Evolutionary conservation across 2,329 filamentous ascomycete species (phyloP).

Genomic region (Pleurostoma richardsiae): DNA sequence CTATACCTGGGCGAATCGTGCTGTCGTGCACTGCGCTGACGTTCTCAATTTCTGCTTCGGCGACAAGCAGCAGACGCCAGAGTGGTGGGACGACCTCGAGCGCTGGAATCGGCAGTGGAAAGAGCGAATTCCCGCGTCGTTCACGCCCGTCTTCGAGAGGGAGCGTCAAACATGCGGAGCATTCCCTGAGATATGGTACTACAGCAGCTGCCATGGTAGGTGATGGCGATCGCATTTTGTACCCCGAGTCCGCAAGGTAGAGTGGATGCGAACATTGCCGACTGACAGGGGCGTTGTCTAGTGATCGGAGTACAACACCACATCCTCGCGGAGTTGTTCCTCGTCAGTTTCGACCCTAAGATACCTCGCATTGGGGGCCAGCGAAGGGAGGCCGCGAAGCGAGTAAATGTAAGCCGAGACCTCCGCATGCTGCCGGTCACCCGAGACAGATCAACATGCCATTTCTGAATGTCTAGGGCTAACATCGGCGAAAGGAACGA

Average conservation of each 20-base stretch:
- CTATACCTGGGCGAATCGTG: conserved; percentile 54
- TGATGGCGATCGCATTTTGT: not conserved
- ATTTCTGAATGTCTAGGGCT: conserved; percentile 6
- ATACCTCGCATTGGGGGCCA: conserved; percentile 42
- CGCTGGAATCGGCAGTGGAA: conserved; percentile 42
- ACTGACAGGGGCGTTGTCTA: conserved; percentile 13
- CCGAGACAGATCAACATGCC: too few relatives aligned
- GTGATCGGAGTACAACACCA: conserved; percentile 57
- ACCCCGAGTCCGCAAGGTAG: too few relatives aligned
- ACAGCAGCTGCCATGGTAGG: conserved; percentile 48
- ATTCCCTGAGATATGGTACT: conserved; percentile 55
- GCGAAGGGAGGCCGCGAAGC: conserved; percentile 27
- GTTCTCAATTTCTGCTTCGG: conserved; percentile 60
- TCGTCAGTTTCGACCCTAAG: conserved; percentile 50
- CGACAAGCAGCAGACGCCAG: conserved; percentile 22
- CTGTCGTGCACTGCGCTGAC: conserved; percentile 58
- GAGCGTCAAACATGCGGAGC: conserved; percentile 28
- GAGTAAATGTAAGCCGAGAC: conserved; percentile 30
- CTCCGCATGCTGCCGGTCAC: not conserved
- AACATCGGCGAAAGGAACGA: conserved; percentile 24
- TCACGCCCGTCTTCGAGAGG: conserved; percentile 46
- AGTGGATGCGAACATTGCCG: not conserved
- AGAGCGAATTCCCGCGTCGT: conserved; percentile 41
- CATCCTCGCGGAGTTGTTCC: conserved; percentile 51
- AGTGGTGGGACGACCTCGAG: conserved; percentile 37